Evolutionary conservation across 2,329 filamentous ascomycete genomes (phyloP).

Genomic region (Paraphaeosphaeria minitans): DNA sequence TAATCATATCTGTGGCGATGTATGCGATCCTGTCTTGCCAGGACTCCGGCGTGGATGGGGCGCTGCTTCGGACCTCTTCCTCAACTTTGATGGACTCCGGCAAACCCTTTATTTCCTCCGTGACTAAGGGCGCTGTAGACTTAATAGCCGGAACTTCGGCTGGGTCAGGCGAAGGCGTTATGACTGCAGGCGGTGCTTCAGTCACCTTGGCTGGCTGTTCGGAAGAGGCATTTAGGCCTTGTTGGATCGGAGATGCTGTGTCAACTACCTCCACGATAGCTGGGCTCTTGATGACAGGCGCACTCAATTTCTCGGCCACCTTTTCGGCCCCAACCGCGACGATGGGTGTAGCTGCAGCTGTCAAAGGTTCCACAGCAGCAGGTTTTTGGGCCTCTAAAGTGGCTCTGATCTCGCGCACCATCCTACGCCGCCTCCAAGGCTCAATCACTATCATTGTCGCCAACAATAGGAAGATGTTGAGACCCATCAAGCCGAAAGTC

Average conservation of each 20-base stretch:
- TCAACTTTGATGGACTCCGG: slow-evolving; percentile 25
- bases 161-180: slow-evolving; percentile 11
- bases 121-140: slow-evolving; percentile 11
- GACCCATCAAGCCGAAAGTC: slow-evolving; percentile 96
- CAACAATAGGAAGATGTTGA: slow-evolving; percentile 89
- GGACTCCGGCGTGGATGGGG: slow-evolving; percentile 15
- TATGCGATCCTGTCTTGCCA: slow-evolving; percentile 31
- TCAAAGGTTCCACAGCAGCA: slow-evolving; percentile 11
- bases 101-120: slow-evolving; percentile 16
- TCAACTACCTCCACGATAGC: slow-evolving; percentile 5
- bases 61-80: slow-evolving; percentile 18
- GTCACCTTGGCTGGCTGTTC: slow-evolving; percentile 15
- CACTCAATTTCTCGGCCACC: slow-evolving; percentile 22
- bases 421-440: slow-evolving; percentile 81
- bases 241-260: background rate
- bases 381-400: slow-evolving; percentile 41
- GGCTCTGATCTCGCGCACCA: slow-evolving; percentile 73
- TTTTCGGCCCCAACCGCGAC: slow-evolving; percentile 30
- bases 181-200: slow-evolving; percentile 7
- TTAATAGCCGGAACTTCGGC: background rate
- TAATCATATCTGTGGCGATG: slow-evolving; percentile 46
- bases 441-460: slow-evolving; percentile 88
- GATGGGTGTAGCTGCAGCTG: background rate
- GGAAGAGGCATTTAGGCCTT: slow-evolving; percentile 1
- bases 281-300: background rate